Percentiles rank a stretch among this genome's conserved stretches.
Conservation (phyloP, 257 asterid species). For the Scutellaria barbata region DNA sequence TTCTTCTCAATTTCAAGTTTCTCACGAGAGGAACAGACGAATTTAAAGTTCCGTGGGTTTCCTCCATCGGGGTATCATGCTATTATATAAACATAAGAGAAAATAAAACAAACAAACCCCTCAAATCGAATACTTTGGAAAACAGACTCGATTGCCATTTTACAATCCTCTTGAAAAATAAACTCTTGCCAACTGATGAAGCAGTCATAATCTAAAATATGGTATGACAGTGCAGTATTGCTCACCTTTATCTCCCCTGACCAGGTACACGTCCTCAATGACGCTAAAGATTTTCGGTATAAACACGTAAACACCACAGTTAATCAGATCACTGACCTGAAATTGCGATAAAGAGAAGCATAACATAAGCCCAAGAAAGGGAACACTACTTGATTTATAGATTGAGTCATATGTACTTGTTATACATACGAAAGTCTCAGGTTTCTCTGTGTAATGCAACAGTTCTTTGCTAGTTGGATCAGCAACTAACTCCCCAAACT, state of each 20-base stretch:
- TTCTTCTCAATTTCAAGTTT: background rate
- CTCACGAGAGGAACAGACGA: too few relatives aligned
- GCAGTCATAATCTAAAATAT: slow-evolving; percentile 9
- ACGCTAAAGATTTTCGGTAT: slow-evolving; percentile 66
- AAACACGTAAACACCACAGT: slow-evolving; percentile 81
- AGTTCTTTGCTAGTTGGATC: slow-evolving; percentile 79
- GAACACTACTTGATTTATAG: slow-evolving; percentile 20
- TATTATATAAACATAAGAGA: too few relatives aligned
- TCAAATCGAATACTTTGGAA: background rate
- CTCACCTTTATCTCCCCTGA: slow-evolving; percentile 65
- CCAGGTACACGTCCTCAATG: slow-evolving; percentile 59
- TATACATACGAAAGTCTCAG: slow-evolving; percentile 80
- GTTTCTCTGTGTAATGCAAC: slow-evolving; percentile 87
- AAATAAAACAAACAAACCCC: too few relatives aligned
- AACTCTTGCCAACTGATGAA: slow-evolving; percentile 21
- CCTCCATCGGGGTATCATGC: too few relatives aligned
- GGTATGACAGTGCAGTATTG: slow-evolving; percentile 8
- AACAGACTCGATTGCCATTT: slow-evolving; percentile 15
- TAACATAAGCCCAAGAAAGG: slow-evolving; percentile 31
- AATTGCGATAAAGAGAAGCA: slow-evolving; percentile 24
- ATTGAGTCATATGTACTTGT: background rate
- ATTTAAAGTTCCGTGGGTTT: too few relatives aligned
- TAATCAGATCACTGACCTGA: slow-evolving; percentile 84
- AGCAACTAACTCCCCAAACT: slow-evolving; percentile 88
- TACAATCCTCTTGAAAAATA: slow-evolving; percentile 24